Evolutionary conservation across 805 yeast species (phyloP), one percentile per base, ranked within the genome.

Genomic region (Lipomyces starkeyi): DNA sequence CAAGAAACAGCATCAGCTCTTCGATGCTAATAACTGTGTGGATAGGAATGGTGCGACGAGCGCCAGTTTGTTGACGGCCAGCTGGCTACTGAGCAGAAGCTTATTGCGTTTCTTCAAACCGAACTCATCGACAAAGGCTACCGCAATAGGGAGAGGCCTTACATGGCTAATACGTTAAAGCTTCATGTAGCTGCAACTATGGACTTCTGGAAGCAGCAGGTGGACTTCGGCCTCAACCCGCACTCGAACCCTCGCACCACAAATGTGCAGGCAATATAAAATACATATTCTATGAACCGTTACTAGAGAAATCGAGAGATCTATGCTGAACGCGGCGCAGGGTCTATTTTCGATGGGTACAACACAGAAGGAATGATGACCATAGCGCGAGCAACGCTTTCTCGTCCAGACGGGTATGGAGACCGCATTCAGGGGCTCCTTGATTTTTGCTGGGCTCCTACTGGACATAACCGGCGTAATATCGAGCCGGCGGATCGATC

Each of bases 41-140:
- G 6, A 6, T 47, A 47, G 53, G 22, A 47, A 47, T 47, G 53
- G 53, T 47, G n/a, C 22, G 22, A 20, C 22, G 22, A 20, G 9
- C 53, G 53, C 53, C 53, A 47, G 53, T 47, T 47, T 47, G 53
- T 47, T 13, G 53, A 47, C 53, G 6, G 2, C 20, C 53, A 47
- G 53, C 53, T 47, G 3, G 20, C 53, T 47, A 47, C 53, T 3
- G 53, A 47, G 3, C 20, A 11, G 3, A 47, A 47, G 53, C 53
- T 47, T 3, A 20, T 47, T 2, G 53, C 20, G 3, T 47, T 47
- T 47, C 3, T 47, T 7, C 20, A 20, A 4, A 20, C 25, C 25
- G 25, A 20, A 47, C 25, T 20, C 1, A n/a, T 20, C 25, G 25
- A n/a, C 20, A 47, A 47, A 20, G 25, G 25, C 25, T 17, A 3